Conservation (phyloP, 495 filamentous ascomycete species). For the Penicillium atrosanguineum region DNA sequence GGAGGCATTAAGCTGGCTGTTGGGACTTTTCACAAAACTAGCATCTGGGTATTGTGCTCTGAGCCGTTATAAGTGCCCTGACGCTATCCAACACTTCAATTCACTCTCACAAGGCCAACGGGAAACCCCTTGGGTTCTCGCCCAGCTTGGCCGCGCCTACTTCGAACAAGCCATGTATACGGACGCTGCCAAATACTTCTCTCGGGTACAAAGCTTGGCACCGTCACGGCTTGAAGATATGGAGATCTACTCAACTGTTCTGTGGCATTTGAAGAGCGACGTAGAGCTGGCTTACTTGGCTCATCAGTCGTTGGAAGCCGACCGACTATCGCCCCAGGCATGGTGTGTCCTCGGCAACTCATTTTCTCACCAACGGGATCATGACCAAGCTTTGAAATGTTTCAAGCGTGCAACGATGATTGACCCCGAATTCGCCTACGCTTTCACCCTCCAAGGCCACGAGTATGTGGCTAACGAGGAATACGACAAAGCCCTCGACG, state of each 20-base stretch:
- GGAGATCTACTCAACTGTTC: conserved; percentile 96
- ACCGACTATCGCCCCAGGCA: conserved; percentile 84
- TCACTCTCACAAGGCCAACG: conserved; percentile 70
- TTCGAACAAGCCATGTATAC: conserved; percentile 84
- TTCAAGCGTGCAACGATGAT: conserved; percentile 94
- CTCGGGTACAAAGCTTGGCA: conserved; percentile 67
- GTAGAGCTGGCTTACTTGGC: conserved; percentile 87
- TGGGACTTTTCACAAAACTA: conserved; percentile 83
- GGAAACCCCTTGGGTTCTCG: conserved; percentile 92
- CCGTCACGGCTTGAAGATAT: conserved; percentile 85
- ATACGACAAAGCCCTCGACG: conserved; percentile 85
- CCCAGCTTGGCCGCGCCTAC: conserved; percentile 82
- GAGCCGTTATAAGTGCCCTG: conserved; percentile 71
- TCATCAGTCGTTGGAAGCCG: conserved; percentile 81
- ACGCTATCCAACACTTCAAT: conserved; percentile 70
- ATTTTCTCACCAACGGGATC: conserved; percentile 91
- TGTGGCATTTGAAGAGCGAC: conserved; percentile 93
- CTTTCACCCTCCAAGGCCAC: conserved; percentile 91
- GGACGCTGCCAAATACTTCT: conserved; percentile 83
- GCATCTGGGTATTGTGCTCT: conserved; percentile 75
- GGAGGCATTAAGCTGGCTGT: conserved; percentile 70
- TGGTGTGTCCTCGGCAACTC: conserved; percentile 96
- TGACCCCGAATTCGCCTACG: conserved; percentile 88
- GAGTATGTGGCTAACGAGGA: conserved; percentile 97
- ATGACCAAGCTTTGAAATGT: conserved; percentile 90